Evolutionary conservation across 257 asterid genomes (phyloP), one percentile per base, ranked within the genome.

Genomic region (Handroanthus guayacan): DNA sequence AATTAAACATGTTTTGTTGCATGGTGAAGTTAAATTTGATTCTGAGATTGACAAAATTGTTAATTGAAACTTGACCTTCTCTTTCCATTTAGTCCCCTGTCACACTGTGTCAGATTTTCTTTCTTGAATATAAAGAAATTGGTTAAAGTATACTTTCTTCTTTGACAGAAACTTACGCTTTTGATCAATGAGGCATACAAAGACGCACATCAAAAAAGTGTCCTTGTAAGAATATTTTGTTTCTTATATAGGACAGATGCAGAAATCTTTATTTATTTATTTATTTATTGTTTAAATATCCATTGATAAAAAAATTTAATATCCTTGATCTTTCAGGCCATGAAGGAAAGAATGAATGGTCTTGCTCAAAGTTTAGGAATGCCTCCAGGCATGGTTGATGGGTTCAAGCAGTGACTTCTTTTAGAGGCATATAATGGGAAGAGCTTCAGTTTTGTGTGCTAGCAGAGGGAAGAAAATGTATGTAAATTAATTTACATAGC

Each of bases 341-440:
- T 87, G 95, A 87, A 91, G 63, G 90, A 86, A 52, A 87, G 93
- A 79, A 89, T 91, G 95, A 77, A 84, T 71, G 88, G 77, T 82
- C 92, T 89, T 76, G 95, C 93, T 62, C 93, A 91, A 66, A 91
- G 95, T 81, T 67, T 85, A 73, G 97, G 95, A 75, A 86, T 91
- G 97, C 95, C 97, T 62, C 89, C 86, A 37, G 91, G 95, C 60
- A 80, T 87, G 72, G 51, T 84, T 9, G 82, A 87, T 12, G 90
- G 91, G 68, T 77, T 79, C 75, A 87, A 87, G 60, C 81, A 80
- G 71, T 78, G 67, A 71, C 67, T 63, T 64, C 25, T 56, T 68
- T 18, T 45, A 34, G 58, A 61, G 34, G 66, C 74, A 44, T 11
- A 20, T 2, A 31, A 51, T 48, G 48, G 60, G 37, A 54, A 71